Percentiles rank a stretch among this genome's conserved stretches.
These are phyloP conservation scores for Acacia pycnantha DNA, from an alignment of 331 rosid species.

Conservation along the genomic window DNA sequence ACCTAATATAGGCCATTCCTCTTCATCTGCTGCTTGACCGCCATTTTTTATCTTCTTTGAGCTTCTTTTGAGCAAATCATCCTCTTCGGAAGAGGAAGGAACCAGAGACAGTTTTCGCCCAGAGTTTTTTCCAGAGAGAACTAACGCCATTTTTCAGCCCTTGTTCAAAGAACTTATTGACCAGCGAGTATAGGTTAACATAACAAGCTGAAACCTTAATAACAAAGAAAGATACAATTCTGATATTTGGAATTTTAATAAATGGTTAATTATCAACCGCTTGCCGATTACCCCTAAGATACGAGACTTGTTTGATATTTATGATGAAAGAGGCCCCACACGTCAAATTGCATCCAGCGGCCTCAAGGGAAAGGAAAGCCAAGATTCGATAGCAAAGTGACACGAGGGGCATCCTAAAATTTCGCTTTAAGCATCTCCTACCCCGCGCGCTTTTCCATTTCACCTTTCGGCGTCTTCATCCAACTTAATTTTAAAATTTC, in stretches of 20 bases:
- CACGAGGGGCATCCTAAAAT: slow-evolving; percentile 42
- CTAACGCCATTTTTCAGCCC: no score
- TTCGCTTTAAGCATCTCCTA: neutral
- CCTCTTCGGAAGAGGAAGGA: no score
- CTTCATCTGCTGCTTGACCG: no score
- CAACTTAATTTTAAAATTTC: neutral
- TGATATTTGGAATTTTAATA: neutral
- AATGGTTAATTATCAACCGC: neutral
- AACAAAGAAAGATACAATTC: neutral
- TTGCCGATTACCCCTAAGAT: neutral
- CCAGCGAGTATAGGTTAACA: no score
- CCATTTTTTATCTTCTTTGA: no score
- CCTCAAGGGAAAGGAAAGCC: slow-evolving; percentile 20
- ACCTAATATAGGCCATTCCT: no score
- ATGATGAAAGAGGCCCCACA: neutral
- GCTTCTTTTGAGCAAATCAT: no score
- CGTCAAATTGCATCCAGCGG: neutral
- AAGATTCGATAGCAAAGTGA: slow-evolving; percentile 23
- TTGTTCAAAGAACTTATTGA: no score
- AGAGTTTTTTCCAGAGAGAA: no score
- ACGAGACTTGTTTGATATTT: neutral
- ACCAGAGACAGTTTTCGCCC: no score
- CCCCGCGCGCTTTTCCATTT: slow-evolving; percentile 22
- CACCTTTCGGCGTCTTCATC: slow-evolving; percentile 37
- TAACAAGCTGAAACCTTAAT: neutral